Base-by-base conservation (phyloP, 352 stramenopile species). In the Elongisporangium undulatum region DNA sequence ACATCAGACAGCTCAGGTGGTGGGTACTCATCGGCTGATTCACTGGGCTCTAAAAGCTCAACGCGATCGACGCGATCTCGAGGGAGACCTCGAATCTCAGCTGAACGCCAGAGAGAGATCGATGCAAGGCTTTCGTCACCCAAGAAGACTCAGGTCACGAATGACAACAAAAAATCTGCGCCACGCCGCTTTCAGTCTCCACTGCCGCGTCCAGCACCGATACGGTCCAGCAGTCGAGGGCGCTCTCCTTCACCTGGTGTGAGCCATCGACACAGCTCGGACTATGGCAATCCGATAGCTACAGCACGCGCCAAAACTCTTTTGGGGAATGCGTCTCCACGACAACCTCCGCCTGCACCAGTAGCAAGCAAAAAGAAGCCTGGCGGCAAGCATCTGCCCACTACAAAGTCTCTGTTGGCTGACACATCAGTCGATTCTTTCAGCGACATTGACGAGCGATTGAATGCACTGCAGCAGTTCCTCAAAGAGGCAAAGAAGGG, bases 371-470 rank as follows among this genome's bases (percentile, higher is more conserved):
- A 34, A 5, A 58, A 67, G 34, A 41, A 41, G 13, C 29, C 9
- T 9, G 13, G 29, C 13, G 29, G 29, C 29, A 41, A 41, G 4
- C 29, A 9, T 15, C 9, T 15, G 9, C 29, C 29, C 29, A 41
- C 29, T 41, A 41, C 29, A 4, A 41, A 41, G 29, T 41, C 29
- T 10, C 55, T 90, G 7, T 55, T 88, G 4, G 68, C 66, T 9
- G 81, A 90, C 51, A 90, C 77, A 9, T 90, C 82, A 0, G 54
- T 82, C 4, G 82, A 92, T 53, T 92, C 82, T 41, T 92, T 94
- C 59, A 92, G 81, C 48, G 84, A 95, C 55, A 91, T 95, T 53
- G 85, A 95, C 60, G 83, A 93, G n/a, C 76, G 85, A 6, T 62
- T 93, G 38, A 92, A 79, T 24, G 85, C 84, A 13, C 61, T 95